A percentile compares a stretch with the other conserved stretches of the same genome.
These are phyloP conservation scores for Fusarium proliferatum DNA, from an alignment of 2,329 filamentous ascomycete genomes.

Conservation along the genomic window DNA sequence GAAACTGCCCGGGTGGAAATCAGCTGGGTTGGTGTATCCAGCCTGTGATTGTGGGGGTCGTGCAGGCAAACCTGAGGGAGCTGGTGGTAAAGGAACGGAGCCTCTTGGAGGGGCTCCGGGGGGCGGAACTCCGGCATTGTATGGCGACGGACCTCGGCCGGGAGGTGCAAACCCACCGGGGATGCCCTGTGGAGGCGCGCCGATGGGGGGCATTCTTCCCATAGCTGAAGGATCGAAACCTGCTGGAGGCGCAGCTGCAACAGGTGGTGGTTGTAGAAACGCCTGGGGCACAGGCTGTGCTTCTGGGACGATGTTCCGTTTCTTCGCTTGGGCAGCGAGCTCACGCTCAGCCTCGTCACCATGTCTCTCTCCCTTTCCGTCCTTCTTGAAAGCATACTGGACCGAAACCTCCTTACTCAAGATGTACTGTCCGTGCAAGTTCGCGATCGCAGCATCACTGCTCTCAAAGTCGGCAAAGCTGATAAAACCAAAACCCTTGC, in stretches of 20 bases:
- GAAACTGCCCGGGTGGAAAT: conserved; percentile 59
- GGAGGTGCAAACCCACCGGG: conserved; percentile 54
- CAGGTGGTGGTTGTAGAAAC: conserved; percentile 63
- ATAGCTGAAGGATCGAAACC: conserved; percentile 53
- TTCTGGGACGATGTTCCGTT: conserved; percentile 89
- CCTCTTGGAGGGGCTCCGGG: conserved; percentile 45
- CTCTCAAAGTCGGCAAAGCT: conserved; percentile 94
- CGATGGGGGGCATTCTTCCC: conserved; percentile 45
- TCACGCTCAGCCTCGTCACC: conserved; percentile 93
- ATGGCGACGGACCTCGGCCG: conserved; percentile 50
- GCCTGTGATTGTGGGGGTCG: conserved; percentile 60
- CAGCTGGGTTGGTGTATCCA: conserved; percentile 59
- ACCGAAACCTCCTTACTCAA: conserved; percentile 97
- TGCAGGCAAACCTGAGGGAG: conserved; percentile 62
- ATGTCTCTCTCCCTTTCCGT: conserved; percentile 95
- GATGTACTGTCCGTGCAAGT: conserved; percentile 96
- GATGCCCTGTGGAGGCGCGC: conserved; percentile 50
- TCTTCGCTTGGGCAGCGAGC: conserved; percentile 91
- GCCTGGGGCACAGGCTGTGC: conserved; percentile 80
- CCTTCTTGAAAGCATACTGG: conserved; percentile 99
- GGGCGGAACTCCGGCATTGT: conserved; percentile 45
- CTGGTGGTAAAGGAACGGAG: conserved; percentile 57
- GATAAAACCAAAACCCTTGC: conserved; percentile 96
- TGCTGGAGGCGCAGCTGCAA: conserved; percentile 41
- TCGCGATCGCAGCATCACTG: conserved; percentile 88